Evolutionary conservation across 140 eudicot species (phyloP), one percentile per base, ranked within the genome.

Genomic region (Cichorium intybus): DNA sequence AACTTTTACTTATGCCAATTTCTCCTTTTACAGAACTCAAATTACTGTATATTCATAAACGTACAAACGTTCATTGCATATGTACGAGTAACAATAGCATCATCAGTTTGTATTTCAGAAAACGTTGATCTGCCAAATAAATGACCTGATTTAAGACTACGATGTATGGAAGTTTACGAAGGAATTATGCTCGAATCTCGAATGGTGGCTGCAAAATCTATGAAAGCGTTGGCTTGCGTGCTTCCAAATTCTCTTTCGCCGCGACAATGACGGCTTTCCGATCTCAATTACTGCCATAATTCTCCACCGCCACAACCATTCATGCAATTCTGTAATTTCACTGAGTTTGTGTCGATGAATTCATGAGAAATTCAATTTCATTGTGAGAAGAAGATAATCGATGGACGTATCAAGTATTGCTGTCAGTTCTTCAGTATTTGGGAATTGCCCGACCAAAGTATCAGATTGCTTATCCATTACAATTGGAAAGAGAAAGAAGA

Each of bases 181-280:
- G 53, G 76, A 49, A 71, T 71, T 24, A 60, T 61, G 56, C 76
- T 71, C 62, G 75, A 70, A 70, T 70, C 75, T 49, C 69, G 75
- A 71, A 24, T 10, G 54, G 28, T 58, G 41, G 18, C 20, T 64
- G 52, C 63, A 9, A 55, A 37, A 68, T 68, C 52, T 16, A 33
- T 66, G 57, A 66, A 28, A 66, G 51, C 62, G 22, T 66, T 34
- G 51, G 61, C 37, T 37, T 51, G 62, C 51, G 71, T 65, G 71
- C 66, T 14, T 68, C 65, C 74, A 68, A 68, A 68, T 10, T 24
- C 39, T 17, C 20, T 55, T 28, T 69, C 11, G 52, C 60, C 59
- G 60, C 75, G 60, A 60, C 53, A 54, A 59, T 70, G 41, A 51
- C 55, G 69, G 10, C 46, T 7, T 50, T 23, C 31, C 26, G 49